A percentile compares a stretch with the other conserved stretches of the same genome.
Evolutionary conservation across 1,284 basidiomycete species (phyloP).

Genomic region (Phellopilus nigrolimitatus): DNA sequence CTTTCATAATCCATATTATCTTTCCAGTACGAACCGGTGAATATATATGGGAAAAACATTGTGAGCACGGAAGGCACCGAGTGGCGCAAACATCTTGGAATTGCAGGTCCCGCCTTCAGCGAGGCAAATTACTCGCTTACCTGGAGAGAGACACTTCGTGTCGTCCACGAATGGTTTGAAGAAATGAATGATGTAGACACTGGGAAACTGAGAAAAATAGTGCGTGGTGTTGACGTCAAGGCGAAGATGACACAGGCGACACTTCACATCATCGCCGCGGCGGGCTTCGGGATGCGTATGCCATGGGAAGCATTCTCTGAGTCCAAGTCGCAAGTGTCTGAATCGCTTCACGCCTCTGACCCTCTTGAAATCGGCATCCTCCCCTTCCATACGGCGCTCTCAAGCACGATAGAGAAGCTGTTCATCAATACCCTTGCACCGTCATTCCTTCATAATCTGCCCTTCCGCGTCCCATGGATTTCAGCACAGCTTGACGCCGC

Average conservation of each 20-base stretch:
- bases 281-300: constrained; percentile 20
- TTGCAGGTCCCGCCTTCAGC: constrained; percentile 21
- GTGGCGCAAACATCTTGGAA: constrained; percentile 26
- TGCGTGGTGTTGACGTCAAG: constrained; percentile 17
- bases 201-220: constrained; percentile 13
- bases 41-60: constrained; percentile 25
- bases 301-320: constrained; percentile 13
- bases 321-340: too few relatives aligned
- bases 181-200: constrained; percentile 18
- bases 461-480: constrained; percentile 14
- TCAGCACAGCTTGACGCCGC: constrained; percentile 3
- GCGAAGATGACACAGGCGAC: constrained; percentile 16
- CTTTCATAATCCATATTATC: too few relatives aligned
- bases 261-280: constrained; percentile 20
- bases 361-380: constrained; percentile 1
- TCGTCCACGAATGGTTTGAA: constrained; percentile 21
- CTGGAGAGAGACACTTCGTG: constrained; percentile 19
- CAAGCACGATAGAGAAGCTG: constrained; percentile 20
- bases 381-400: constrained; percentile 23
- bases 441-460: constrained; percentile 6
- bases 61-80: constrained; percentile 28
- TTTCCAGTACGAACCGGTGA: constrained; percentile 3
- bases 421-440: constrained; percentile 8
- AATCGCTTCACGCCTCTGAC: not conserved
- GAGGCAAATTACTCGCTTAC: constrained; percentile 23